Evolutionary conservation across 129 eudicot genomes (phyloP).

Genomic region (Chrysanthemum seticuspe): DNA sequence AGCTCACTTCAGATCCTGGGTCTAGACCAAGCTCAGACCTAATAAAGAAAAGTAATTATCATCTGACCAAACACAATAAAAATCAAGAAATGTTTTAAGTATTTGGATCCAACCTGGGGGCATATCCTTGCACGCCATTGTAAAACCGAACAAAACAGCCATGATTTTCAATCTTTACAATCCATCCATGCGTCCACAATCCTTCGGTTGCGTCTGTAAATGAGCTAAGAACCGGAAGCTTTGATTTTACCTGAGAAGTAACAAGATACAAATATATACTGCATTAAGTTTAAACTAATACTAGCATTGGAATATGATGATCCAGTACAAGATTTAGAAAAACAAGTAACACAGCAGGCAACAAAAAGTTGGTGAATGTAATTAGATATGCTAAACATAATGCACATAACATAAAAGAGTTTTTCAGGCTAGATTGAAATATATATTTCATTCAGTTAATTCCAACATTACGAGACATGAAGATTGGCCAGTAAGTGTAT

Average conservation of each 20-base stretch:
- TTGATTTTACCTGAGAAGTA: conserved; percentile 70
- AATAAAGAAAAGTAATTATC: conserved; percentile 17
- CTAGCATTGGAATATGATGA: neutral
- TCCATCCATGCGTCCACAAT: conserved; percentile 94
- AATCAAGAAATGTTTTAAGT: conserved; percentile 5
- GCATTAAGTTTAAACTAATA: conserved; percentile 4
- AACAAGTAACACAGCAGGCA: neutral
- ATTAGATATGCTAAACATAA: neutral
- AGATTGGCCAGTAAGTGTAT: neutral
- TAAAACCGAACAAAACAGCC: conserved; percentile 93
- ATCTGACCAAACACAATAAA: conserved; percentile 10
- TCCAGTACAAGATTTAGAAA: neutral
- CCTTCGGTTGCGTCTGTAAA: conserved; percentile 92
- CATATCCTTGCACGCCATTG: conserved; percentile 96
- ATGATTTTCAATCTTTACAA: conserved; percentile 82
- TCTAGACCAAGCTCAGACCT: conserved; percentile 92
- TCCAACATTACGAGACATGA: neutral
- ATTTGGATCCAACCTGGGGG: conserved; percentile 60
- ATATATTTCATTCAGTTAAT: neutral
- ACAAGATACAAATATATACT: neutral
- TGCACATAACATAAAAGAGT: neutral
- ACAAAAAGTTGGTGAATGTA: neutral
- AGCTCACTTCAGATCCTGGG: conserved; percentile 65
- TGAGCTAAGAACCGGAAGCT: conserved; percentile 72
- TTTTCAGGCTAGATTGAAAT: neutral